Evolutionary conservation across 2,329 filamentous ascomycete species (phyloP), one percentile per base, ranked within the genome.

Genomic region (Dactylellina haptotyla): DNA sequence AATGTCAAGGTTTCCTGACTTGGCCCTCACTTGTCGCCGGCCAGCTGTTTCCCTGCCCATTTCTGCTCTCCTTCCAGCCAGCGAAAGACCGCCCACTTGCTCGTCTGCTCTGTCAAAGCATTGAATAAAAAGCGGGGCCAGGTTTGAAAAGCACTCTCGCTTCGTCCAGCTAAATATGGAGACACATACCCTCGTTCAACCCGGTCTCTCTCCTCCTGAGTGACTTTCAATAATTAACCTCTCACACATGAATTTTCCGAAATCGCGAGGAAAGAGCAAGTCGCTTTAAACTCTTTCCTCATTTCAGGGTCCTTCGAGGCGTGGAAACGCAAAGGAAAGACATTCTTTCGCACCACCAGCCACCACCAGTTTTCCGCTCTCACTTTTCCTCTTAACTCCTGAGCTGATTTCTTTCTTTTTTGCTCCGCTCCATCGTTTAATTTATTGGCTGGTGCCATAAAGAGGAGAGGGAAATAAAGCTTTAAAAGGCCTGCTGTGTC

Each of bases 91-190:
- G 50, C n/a, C 32, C 41, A 25, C 32, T 23, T 46, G n/a, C 37
- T 28, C 41, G 23, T 50, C 18, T 26, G 20, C 43, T 46, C 56
- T 23, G 20, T 41, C 58, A 54, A 34, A 64, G 59, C 48, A 54
- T 50, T 25, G 43, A n/a, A n/a, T n/a, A n/a, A n/a, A n/a, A n/a
- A 57, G 53, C 53, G 53, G 34, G 53, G 34, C 10, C 23, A n/a
- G n/a, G 6, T 34, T 32, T 50, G 45, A 26, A 20, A 8, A 41
- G 20, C 28, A 51, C 43, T 34, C 63, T 67, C 63, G 59, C 59
- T 72, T 58, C 37, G 53, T 51, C 59, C 59, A 65, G 43, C 67
- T 72, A 72, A 72, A 64, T 65, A 59, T 65, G 67, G 67, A 64
- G 59, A 57, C 37, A 28, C 53, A 57, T 57, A 64, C 51, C 58